Evolutionary conservation across 768 basidiomycete genomes (phyloP).

Genomic region (Mycena vitilis): DNA sequence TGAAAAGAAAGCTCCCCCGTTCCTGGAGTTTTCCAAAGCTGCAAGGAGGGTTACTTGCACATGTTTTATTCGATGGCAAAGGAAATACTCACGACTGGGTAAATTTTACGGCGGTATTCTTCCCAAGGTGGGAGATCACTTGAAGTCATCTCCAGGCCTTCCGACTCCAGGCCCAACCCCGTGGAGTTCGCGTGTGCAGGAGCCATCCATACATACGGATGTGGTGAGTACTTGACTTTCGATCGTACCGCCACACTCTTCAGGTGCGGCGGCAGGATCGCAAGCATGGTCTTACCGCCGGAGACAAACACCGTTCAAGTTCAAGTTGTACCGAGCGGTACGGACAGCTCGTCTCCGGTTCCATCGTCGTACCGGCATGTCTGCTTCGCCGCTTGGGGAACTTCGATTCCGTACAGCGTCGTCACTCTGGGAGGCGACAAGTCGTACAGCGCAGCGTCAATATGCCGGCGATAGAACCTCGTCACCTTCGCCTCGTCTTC

Average conservation of each 20-base stretch:
- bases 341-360: slow-evolving; percentile 83
- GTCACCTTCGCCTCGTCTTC: slow-evolving; percentile 88
- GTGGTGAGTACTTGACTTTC: slow-evolving; percentile 83
- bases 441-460: slow-evolving; percentile 88
- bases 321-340: slow-evolving; percentile 90
- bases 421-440: slow-evolving; percentile 86
- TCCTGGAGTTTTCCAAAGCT: slow-evolving; percentile 94
- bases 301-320: slow-evolving; percentile 87
- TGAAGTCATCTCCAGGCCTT: slow-evolving; percentile 75
- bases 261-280: slow-evolving; percentile 73
- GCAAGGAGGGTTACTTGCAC: slow-evolving; percentile 3
- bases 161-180: slow-evolving; percentile 85
- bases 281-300: slow-evolving; percentile 87
- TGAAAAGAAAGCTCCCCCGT: slow-evolving; percentile 88
- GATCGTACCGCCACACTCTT: slow-evolving; percentile 86
- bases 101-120: slow-evolving; percentile 76
- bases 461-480: slow-evolving; percentile 94
- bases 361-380: slow-evolving; percentile 85
- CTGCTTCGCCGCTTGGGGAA: slow-evolving; percentile 76
- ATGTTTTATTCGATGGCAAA: neutral
- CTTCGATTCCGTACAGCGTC: slow-evolving; percentile 81
- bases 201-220: slow-evolving; percentile 94
- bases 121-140: slow-evolving; percentile 85
- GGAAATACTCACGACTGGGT: slow-evolving; percentile 56
- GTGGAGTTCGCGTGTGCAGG: slow-evolving; percentile 78